These are phyloP conservation scores for Ceriops decandra DNA, from an alignment of 345 rosid species.

Conservation along the genomic window DNA sequence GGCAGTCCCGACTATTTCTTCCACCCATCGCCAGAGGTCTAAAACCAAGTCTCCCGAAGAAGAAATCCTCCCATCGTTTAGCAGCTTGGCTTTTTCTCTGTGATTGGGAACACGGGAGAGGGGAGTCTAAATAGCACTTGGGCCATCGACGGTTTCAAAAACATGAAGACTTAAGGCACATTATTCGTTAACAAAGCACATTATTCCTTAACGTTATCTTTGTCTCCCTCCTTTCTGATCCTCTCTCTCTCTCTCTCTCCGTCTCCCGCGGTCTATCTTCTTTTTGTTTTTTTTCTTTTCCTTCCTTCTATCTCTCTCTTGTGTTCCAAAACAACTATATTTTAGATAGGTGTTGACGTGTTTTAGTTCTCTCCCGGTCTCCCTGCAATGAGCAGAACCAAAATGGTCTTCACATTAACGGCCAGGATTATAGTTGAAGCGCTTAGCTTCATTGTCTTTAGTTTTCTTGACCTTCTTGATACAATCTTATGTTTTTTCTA, in stretches of 20 bases:
- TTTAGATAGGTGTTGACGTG: too few species aligned
- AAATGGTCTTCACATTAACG: conserved; percentile 12
- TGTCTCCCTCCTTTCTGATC: conserved; percentile 6
- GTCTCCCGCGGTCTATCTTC: background rate
- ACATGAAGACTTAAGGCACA: background rate
- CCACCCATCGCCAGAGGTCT: background rate
- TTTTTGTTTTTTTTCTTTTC: background rate
- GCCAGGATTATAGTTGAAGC: conserved; percentile 25
- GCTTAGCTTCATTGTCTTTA: conserved; percentile 73
- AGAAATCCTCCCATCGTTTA: background rate
- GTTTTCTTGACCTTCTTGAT: conserved; percentile 74
- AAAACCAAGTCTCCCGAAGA: background rate
- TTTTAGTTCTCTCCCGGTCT: background rate
- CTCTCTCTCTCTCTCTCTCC: conserved; percentile 2
- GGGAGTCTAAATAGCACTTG: background rate
- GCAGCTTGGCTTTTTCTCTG: too few species aligned
- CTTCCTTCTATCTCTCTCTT: background rate
- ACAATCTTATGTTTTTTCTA: conserved; percentile 54
- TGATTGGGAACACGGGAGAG: too few species aligned
- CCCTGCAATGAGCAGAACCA: conserved; percentile 20
- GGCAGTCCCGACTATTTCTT: background rate
- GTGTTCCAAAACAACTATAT: background rate
- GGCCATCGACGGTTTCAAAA: background rate
- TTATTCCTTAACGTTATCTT: background rate
- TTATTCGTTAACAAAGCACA: background rate